These are phyloP conservation scores for Aspergillus phoenicis DNA, from an alignment of 2,329 filamentous ascomycete species.

Conservation along the genomic window DNA sequence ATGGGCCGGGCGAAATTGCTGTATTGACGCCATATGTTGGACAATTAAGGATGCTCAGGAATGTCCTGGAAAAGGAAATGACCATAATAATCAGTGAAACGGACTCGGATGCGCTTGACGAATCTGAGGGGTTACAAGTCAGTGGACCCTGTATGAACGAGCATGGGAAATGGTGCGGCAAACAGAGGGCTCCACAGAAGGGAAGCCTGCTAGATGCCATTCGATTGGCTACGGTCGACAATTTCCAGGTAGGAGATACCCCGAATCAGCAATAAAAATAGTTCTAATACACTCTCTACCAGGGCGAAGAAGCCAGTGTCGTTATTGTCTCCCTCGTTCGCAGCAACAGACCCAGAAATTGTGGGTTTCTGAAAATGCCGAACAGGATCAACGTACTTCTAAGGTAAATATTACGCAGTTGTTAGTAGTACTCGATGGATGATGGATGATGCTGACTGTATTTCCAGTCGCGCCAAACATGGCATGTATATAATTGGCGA, in stretches of 20 bases:
- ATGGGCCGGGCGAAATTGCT: constrained; percentile 24
- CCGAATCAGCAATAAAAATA: too few species aligned
- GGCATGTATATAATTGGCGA: constrained; percentile 24
- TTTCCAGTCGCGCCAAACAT: constrained; percentile 17
- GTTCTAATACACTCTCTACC: neutral
- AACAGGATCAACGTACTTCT: constrained; percentile 16
- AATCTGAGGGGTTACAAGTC: neutral
- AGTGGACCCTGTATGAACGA: neutral
- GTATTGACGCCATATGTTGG: constrained; percentile 26
- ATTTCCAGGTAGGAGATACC: constrained; percentile 9
- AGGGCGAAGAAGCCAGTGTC: constrained; percentile 15
- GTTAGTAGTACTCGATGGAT: neutral
- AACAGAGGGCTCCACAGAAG: neutral
- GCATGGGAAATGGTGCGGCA: neutral
- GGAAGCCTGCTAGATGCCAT: neutral
- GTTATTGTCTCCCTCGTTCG: constrained; percentile 14
- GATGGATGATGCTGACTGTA: neutral
- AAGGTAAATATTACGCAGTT: neutral
- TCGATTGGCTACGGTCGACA: constrained; percentile 12
- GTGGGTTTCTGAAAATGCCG: constrained; percentile 9
- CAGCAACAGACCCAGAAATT: constrained; percentile 11
- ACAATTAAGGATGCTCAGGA: constrained; percentile 19
- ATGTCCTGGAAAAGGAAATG: constrained; percentile 1
- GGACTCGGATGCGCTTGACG: neutral
- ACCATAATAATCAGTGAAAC: constrained; percentile 8